Base-by-base conservation (phyloP, 352 stramenopile species). In the Globisporangium emineosum region DNA sequence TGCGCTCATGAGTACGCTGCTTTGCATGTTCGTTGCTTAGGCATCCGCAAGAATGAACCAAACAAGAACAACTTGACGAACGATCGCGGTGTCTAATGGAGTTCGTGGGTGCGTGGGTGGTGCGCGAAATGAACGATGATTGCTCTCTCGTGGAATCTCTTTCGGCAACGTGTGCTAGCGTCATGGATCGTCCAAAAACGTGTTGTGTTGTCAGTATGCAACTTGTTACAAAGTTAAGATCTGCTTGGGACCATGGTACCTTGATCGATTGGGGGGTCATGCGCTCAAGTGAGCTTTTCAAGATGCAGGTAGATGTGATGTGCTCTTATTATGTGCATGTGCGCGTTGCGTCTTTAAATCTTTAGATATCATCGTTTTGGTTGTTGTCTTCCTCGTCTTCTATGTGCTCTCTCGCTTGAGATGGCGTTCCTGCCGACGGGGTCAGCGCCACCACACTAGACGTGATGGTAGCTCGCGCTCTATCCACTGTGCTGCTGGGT, bases 321-420 rank as follows among this genome's bases (percentile, higher is more conserved):
- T 47, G n/a, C n/a, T n/a, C n/a, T n/a, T n/a, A n/a, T n/a, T n/a
- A n/a, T 32, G 29, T 32, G 29, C 29, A 5, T 29, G n/a, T 56
- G 47, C 19, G 37, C 17, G 21, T 35, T 25, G 21, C 29, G 17
- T 32, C 6, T 32, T 42, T 68, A 76, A 21, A 67, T 32, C 6
- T 32, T 42, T 68, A 76, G 27, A 67, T 19, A 25, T 75, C 67
- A 12, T 76, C 66, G 10, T 47, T 53, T 54, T 76, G 72, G 52
- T 76, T 76, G 55, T 76, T 72, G 57, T 68, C 23, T 10, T 65
- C 35, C 6, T 57, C 33, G 5, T 54, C 23, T n/a, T 42, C 37
- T 5, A 32, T 49, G 32, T 53, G 51, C 51, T 10, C n/a, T 19
- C 52, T 58, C n/a, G 52, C 52, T 42, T 2, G 21, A n/a, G 27